Evolutionary conservation across 1,284 basidiomycete genomes (phyloP).

Genomic region (Irpex lacteus): DNA sequence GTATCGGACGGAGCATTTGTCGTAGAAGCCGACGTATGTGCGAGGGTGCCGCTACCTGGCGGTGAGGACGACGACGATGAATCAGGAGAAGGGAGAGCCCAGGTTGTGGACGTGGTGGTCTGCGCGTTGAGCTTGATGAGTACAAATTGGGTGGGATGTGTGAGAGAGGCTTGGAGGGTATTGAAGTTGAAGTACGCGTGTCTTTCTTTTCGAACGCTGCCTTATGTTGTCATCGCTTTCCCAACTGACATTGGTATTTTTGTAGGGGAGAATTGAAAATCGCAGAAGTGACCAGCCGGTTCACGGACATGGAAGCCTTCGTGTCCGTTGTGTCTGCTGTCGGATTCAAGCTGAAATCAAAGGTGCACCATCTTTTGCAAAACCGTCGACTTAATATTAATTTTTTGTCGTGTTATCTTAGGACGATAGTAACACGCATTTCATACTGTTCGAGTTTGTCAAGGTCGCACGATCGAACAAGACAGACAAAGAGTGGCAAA

Average conservation of each 20-base stretch:
- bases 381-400: background rate
- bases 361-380: constrained; percentile 45
- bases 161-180: constrained; percentile 88
- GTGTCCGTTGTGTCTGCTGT: constrained; percentile 66
- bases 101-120: constrained; percentile 87
- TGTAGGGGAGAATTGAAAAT: constrained; percentile 84
- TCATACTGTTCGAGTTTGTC: constrained; percentile 82
- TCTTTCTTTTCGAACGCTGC: constrained; percentile 5
- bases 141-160: constrained; percentile 90
- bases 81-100: constrained; percentile 45
- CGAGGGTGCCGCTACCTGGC: constrained; percentile 76
- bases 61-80: constrained; percentile 21
- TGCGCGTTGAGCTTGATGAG: constrained; percentile 98
- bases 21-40: constrained; percentile 78
- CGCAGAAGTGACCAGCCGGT: constrained; percentile 94
- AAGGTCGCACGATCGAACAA: constrained; percentile 55
- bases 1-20: constrained; percentile 74
- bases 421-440: constrained; percentile 86
- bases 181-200: constrained; percentile 73
- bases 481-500: constrained; percentile 63
- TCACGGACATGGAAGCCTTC: constrained; percentile 78
- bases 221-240: background rate
- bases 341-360: constrained; percentile 78
- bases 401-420: constrained; percentile 27
- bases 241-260: background rate